phyloP scores from a whole-genome alignment of 2,329 filamentous ascomycete genomes.

The Apiospora koreana region DNA sequence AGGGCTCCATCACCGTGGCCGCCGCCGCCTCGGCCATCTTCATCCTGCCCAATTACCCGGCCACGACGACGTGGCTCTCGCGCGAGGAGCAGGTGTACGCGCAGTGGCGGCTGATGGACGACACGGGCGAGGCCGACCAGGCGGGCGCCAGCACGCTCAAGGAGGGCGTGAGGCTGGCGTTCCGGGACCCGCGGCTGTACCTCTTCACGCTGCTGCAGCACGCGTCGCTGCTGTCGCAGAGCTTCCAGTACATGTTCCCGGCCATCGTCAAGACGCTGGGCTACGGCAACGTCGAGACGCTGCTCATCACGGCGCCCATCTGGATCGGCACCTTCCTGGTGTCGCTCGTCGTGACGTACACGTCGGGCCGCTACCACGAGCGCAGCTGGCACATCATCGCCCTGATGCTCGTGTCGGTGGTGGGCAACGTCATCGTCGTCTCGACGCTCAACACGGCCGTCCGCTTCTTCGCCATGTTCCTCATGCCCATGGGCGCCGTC shows the following conservation, averaged over 20 bases:
- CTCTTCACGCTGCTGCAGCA: slow-evolving; percentile 57
- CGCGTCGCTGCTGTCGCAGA: slow-evolving; percentile 51
- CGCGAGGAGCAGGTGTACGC: slow-evolving; percentile 54
- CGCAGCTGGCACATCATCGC: slow-evolving; percentile 57
- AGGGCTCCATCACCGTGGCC: slow-evolving; percentile 41
- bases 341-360: slow-evolving; percentile 56
- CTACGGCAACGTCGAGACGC: slow-evolving; percentile 53
- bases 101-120: slow-evolving; percentile 50
- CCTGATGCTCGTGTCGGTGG: slow-evolving; percentile 51
- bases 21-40: slow-evolving; percentile 35
- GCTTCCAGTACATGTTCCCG: slow-evolving; percentile 67
- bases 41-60: slow-evolving; percentile 53
- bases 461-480: slow-evolving; percentile 64
- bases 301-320: slow-evolving; percentile 59
- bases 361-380: slow-evolving; percentile 54
- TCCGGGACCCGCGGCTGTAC: slow-evolving; percentile 52
- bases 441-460: slow-evolving; percentile 49
- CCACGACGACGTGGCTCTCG: slow-evolving; percentile 52
- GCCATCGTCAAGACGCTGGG: slow-evolving; percentile 63
- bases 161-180: slow-evolving; percentile 48
- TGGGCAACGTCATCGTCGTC: slow-evolving; percentile 58
- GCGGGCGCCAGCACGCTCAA: slow-evolving; percentile 39
- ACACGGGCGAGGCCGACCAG: slow-evolving; percentile 48
- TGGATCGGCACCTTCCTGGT: slow-evolving; percentile 56
- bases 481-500: slow-evolving; percentile 58